Evolutionary conservation across 2,329 filamentous ascomycete species (phyloP), one percentile per base, ranked within the genome.

Genomic region (Cladosporium oxysporum): DNA sequence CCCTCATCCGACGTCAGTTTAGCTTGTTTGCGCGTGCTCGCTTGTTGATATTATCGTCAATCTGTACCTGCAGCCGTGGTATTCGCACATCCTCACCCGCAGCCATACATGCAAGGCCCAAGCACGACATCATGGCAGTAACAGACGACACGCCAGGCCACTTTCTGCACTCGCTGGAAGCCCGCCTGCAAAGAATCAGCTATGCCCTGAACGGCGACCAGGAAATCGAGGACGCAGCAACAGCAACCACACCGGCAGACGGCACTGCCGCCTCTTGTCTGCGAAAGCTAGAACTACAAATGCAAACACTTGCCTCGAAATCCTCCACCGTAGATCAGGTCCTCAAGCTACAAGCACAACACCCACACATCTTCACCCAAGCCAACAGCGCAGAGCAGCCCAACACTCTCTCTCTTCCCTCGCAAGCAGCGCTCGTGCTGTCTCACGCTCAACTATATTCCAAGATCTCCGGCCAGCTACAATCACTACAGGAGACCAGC

Each of bases 111-210:
- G 55, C 31, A 33, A 23, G 3, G 28, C 21, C 14, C 55, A 16
- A 29, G 41, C 52, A 55, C 52, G 28, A 55, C 29, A 41, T 11
- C 55, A 58, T 58, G 55, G 55, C 55, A 35, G 55, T 58, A 16
- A 41, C 55, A 29, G n/a, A 47, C 33, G 26, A 59, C 23, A 47
- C 23, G 70, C 50, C 10, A 35, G 47, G 23, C 31, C 75, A 79
- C 68, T 83, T 82, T 1, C 76, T 81, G 60, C 71, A 76, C 5
- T 71, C 80, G 64, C 76, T 84, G 14, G 80, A 83, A 68, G 79
- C 79, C 62, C 77, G 82, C 12, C 71, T 84, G 55, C 75, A 77
- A 41, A 76, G 81, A 5, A 66, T 84, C 33, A 78, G 80, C 59
- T 83, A 81, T 67, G 66, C 79, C 10, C 72, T 83, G 29, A 73